Base-by-base conservation (phyloP, 306 rosid species). In the Trifolium subterraneum region DNA sequence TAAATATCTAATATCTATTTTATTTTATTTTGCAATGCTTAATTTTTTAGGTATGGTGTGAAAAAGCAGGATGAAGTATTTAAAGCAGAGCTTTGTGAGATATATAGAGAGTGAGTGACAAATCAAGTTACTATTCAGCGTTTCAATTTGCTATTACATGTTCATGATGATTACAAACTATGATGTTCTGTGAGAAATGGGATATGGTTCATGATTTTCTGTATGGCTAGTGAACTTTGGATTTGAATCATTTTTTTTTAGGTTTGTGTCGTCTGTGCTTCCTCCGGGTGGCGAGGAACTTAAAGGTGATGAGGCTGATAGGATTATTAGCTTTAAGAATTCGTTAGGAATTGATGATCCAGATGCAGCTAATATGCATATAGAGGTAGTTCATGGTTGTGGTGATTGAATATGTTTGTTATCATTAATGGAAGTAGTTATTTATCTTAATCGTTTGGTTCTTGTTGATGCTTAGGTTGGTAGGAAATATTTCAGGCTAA, bases 351-450 rank as follows among this genome's bases (percentile, higher is more conserved):
- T 95, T 76, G 98, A 92, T 82, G 99, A 95, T 39, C 96, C 98
- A 0, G 99, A 95, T 78, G 98, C 99, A 33, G 99, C 99, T 75
- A 62, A 86, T 35, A 95, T 95, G 97, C 99, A 95, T 82, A 90
- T 95, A 87, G 99, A 92, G 93, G 99, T 92, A 79, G 52, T 72
- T 22, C 16, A 33, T 33, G 19, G 20, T 27, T 63, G 29, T 71
- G 38, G 62, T 35, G 48, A 72, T 44, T 68, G 73, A 64, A 72
- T 72, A 44, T 23, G 59, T 44, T 61, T 54, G 16, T 72, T 68
- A 50, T 71, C 41, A 47, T 44, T 36, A 54, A 16, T 56, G 66
- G 75, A 29, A 76, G 54, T 45, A 4, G 73, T 74, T 22, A 5
- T 10, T 23, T 45, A 4, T 54, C 70, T 77, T 76, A 68, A 23